phyloP scores from a whole-genome alignment of 2,329 filamentous ascomycete species.

The Coccinonectria pachysandricola region DNA sequence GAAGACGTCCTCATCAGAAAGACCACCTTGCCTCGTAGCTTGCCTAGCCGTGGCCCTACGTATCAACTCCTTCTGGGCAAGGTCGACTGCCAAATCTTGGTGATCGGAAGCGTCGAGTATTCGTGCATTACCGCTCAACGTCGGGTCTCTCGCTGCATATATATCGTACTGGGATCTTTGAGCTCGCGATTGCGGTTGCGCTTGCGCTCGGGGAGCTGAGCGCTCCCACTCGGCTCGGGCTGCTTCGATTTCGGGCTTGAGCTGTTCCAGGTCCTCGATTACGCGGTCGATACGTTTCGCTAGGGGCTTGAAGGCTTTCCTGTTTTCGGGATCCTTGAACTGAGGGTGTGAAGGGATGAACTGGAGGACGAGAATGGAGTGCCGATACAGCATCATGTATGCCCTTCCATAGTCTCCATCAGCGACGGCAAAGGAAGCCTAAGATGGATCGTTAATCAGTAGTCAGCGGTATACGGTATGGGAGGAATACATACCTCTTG shows the following conservation, averaged over 20 bases:
- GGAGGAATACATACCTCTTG: slow-evolving; percentile 57
- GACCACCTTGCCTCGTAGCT: slow-evolving; percentile 46
- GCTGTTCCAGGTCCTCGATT: slow-evolving; percentile 59
- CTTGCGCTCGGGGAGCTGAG: slow-evolving; percentile 32
- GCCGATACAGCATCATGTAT: slow-evolving; percentile 84
- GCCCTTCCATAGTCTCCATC: slow-evolving; percentile 83
- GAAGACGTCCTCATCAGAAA: slow-evolving; percentile 47
- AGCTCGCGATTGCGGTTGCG: slow-evolving; percentile 8
- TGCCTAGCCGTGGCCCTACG: slow-evolving; percentile 53
- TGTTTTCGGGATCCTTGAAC: slow-evolving; percentile 54
- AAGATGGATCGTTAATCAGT: slow-evolving; percentile 13
- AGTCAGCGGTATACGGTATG: too few relatives aligned
- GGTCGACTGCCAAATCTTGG: slow-evolving; percentile 62
- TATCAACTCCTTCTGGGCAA: slow-evolving; percentile 63
- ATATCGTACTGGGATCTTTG: slow-evolving; percentile 30
- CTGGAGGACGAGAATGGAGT: slow-evolving; percentile 73
- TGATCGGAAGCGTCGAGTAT: slow-evolving; percentile 62
- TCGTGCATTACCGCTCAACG: slow-evolving; percentile 43
- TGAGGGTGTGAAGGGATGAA: slow-evolving; percentile 69
- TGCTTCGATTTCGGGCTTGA: slow-evolving; percentile 69
- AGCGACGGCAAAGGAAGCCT: slow-evolving; percentile 76
- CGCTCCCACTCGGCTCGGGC: slow-evolving; percentile 60
- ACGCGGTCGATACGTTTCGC: slow-evolving; percentile 44
- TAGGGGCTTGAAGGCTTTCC: slow-evolving; percentile 47
- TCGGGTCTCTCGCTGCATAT: slow-evolving; percentile 49